A percentile compares a stretch with the other conserved stretches of the same genome.
Conservation (phyloP, 148 eudicot species). For the Dysphania ambrosioides region DNA sequence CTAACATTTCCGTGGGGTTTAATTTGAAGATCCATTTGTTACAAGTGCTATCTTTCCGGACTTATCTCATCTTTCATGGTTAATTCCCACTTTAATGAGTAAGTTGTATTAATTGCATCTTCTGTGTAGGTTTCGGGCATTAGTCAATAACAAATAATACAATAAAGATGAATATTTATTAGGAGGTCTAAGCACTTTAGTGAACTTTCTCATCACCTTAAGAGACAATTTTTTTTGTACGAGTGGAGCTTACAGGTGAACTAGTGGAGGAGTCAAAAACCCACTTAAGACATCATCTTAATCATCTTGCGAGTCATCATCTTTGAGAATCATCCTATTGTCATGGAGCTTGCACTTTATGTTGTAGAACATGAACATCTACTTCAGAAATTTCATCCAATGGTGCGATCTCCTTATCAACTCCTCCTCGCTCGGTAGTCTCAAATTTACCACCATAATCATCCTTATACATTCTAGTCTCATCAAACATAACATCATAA, state of each 20-base stretch:
- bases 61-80: neutral
- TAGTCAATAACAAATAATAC: neutral
- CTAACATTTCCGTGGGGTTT: neutral
- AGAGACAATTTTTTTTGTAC: no score
- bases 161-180: neutral
- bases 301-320: neutral
- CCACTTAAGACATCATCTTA: neutral
- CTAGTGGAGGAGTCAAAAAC: neutral
- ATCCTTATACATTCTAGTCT: neutral
- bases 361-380: neutral
- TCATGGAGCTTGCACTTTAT: neutral
- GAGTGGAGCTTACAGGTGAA: no score
- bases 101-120: neutral
- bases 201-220: neutral
- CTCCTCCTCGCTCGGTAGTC: neutral
- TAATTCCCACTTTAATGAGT: neutral
- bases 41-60: neutral
- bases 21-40: no score
- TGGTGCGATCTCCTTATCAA: neutral
- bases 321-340: no score
- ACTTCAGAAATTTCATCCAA: neutral
- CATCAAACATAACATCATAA: slow-evolving; percentile 1
- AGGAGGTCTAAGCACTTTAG: neutral
- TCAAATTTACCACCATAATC: neutral
- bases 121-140: neutral